Evolutionary conservation across 176 grass and related monocot genomes (phyloP), one percentile per base, ranked within the genome.

Genomic region (Rhynchospora pubera): DNA sequence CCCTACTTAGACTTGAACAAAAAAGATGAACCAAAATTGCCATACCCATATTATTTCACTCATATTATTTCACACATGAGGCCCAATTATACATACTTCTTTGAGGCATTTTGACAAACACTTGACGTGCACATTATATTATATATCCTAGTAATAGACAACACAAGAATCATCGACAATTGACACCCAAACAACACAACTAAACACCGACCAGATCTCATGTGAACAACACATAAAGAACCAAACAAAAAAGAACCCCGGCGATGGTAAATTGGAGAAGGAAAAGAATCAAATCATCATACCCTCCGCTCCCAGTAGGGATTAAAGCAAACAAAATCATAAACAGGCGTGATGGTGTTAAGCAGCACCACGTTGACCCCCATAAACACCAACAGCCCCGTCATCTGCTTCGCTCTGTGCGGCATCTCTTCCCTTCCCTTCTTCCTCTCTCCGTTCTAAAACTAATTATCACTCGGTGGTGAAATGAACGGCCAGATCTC

Each of bases 271-370:
- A 77, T 30, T n/a, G 47, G 19, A 55, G 55, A 14, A 39, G 61
- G 24, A 62, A 46, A 26, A 66, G 58, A 9, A 26, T n/a, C n/a
- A n/a, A n/a, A 63, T 48, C 1, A 63, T n/a, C 4, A 14, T 91
- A 97, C 94, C 91, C 91, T 94, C 45, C 91, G 86, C 50, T 97
- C 91, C 94, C 91, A 94, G 59, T 92, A 94, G 3, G 94, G 94
- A 51, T 61, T 90, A 60, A 94, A 97, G 85, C 94, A 94, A 24
- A 97, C 88, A 64, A 97, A 97, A 72, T 97, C 94, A 62, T 97
- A 94, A 64, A 97, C 91, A 9, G 94, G 91, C 0, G 83, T 62
- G 76, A 97, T 86, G 77, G 94, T 97, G 86, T 67, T 92, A 26
- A 97, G 10, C 59, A 97, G 90, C 18, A 87, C 76, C 76, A 97